Percentiles rank a stretch among this genome's conserved stretches.
These are phyloP conservation scores for Dalechampia spathulata DNA, from an alignment of 441 rosid genomes.

Conservation along the genomic window DNA sequence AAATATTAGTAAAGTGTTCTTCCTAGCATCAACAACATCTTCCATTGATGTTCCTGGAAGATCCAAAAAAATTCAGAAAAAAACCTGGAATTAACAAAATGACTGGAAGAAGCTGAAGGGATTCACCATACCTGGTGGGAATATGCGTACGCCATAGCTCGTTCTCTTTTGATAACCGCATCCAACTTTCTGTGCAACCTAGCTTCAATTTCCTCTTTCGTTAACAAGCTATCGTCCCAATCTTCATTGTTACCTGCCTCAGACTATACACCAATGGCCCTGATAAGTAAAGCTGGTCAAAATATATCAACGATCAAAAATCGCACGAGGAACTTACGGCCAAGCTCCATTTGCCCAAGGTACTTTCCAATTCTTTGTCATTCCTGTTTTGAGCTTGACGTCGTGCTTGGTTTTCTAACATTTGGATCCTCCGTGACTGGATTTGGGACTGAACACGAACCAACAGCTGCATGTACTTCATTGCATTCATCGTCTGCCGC, in stretches of 20 bases:
- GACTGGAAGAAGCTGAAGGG: no score
- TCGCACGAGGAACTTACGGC: slow-evolving; percentile 29
- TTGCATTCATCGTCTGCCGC: slow-evolving; percentile 77
- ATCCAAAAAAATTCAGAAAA: background rate
- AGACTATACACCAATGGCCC: slow-evolving; percentile 28
- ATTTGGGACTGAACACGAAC: slow-evolving; percentile 92
- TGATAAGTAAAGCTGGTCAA: no score
- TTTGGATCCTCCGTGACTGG: slow-evolving; percentile 85
- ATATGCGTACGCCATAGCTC: slow-evolving; percentile 86
- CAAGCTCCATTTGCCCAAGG: slow-evolving; percentile 49
- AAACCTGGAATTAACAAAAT: no score
- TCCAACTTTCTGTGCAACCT: slow-evolving; percentile 70
- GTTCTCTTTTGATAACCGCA: slow-evolving; percentile 71
- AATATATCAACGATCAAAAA: no score
- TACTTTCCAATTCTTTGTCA: slow-evolving; percentile 47
- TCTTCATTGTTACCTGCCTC: slow-evolving; percentile 53
- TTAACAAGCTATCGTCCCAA: slow-evolving; percentile 83
- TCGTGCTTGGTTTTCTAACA: slow-evolving; percentile 72
- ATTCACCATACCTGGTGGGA: slow-evolving; percentile 74
- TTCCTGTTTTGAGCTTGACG: slow-evolving; percentile 39
- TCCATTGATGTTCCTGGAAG: background rate
- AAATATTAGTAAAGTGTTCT: background rate
- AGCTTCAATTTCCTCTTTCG: slow-evolving; percentile 70
- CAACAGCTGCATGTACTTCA: slow-evolving; percentile 84
- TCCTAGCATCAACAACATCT: background rate